phyloP scores from a whole-genome alignment of 768 basidiomycete genomes.

The Russula compacta region DNA sequence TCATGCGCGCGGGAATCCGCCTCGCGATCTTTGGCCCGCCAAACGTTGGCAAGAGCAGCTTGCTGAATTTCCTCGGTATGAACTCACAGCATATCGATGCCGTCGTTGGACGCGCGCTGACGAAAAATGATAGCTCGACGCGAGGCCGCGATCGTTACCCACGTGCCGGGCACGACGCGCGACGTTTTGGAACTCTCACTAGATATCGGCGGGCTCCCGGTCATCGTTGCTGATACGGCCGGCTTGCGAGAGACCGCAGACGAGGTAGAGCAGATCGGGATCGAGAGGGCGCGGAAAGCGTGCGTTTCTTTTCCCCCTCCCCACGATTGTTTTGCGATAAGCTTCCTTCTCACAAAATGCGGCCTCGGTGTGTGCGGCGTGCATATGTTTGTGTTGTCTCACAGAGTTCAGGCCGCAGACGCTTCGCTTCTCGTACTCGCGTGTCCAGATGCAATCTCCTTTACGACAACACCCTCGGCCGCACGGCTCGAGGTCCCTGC shows the following conservation, averaged over 20 bases:
- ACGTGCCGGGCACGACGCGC: slow-evolving; percentile 81
- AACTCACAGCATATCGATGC: background rate
- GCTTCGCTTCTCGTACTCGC: slow-evolving; percentile 76
- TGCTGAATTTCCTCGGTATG: slow-evolving; percentile 75
- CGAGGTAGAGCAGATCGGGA: slow-evolving; percentile 71
- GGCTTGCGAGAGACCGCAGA: slow-evolving; percentile 66
- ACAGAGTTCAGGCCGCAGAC: slow-evolving; percentile 59
- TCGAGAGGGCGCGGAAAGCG: slow-evolving; percentile 63
- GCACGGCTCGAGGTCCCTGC: slow-evolving; percentile 32
- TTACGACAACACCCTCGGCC: background rate
- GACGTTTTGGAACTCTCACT: slow-evolving; percentile 80
- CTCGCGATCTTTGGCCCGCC: slow-evolving; percentile 88
- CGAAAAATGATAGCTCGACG: slow-evolving; percentile 49
- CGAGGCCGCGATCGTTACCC: slow-evolving; percentile 84
- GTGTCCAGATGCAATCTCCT: slow-evolving; percentile 38
- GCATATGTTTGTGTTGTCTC: background rate
- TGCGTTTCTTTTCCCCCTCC: slow-evolving; percentile 30
- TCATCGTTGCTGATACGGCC: slow-evolving; percentile 79
- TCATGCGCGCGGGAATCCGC: slow-evolving; percentile 71
- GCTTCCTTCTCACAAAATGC: background rate
- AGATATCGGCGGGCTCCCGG: slow-evolving; percentile 80
- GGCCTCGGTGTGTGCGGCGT: background rate
- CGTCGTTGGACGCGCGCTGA: background rate
- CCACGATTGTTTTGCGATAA: background rate
- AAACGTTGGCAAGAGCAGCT: slow-evolving; percentile 88